phyloP scores from a whole-genome alignment of 2,329 filamentous ascomycete species.

The Verticillium tricorpus region DNA sequence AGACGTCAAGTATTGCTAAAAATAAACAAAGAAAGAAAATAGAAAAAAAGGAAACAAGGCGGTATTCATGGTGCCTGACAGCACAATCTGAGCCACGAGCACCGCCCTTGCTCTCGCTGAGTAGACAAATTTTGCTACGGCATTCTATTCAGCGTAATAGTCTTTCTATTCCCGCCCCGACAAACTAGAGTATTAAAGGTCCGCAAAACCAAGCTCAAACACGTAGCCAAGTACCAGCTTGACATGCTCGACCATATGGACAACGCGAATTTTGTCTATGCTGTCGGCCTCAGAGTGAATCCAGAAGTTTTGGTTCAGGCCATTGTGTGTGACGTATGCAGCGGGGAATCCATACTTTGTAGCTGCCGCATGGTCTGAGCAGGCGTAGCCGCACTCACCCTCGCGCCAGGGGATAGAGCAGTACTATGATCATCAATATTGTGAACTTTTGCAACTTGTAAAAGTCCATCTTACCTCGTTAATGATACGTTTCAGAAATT shows the following conservation, averaged over 20 bases:
- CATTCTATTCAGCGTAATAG: too few relatives aligned
- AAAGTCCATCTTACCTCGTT: not conserved
- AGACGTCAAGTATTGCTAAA: too few relatives aligned
- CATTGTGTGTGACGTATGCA: not conserved
- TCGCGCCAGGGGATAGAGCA: not conserved
- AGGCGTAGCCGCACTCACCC: constrained; percentile 33
- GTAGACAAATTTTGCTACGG: too few relatives aligned
- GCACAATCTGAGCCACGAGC: too few relatives aligned
- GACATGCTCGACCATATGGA: constrained; percentile 1
- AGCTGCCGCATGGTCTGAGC: constrained; percentile 31
- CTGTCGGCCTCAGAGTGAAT: not conserved
- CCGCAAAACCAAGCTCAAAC: constrained; percentile 1
- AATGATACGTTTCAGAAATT: not conserved
- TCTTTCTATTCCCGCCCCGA: too few relatives aligned
- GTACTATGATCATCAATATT: not conserved
- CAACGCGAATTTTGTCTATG: not conserved
- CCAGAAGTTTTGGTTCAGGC: not conserved
- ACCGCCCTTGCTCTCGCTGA: not conserved
- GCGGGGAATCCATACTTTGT: constrained; percentile 21
- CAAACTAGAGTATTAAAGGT: not conserved
- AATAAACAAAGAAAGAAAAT: too few relatives aligned
- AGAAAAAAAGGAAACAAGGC: too few relatives aligned
- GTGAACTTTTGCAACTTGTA: not conserved
- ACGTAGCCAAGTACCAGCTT: constrained; percentile 1
- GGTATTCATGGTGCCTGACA: too few relatives aligned